Evolutionary conservation across 805 yeast genomes (phyloP), one percentile per base, ranked within the genome.

Genomic region (Komagataella phaffii): DNA sequence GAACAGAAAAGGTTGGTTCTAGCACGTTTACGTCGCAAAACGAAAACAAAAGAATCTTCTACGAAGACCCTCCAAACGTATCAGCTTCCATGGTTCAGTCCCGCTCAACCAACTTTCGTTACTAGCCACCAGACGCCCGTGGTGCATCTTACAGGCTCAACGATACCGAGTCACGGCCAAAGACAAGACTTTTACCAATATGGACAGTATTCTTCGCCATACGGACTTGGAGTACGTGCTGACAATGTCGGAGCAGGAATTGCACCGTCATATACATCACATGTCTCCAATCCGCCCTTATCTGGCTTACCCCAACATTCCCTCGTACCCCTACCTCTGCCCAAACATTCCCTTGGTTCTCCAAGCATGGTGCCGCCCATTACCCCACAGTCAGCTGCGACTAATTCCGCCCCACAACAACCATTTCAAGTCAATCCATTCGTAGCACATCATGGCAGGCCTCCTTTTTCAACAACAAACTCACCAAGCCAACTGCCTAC

Each of bases 141-240:
- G 40, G 3, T 30, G 10, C 40, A 30, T 14, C 40, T 30, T 30
- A 8, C 40, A 30, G 14, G 14, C 0, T 14, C 40, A 30, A 5
- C 40, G n/a, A 30, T 30, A 2, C 40, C 40, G 14, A 30, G 10
- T 30, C 40, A 10, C 4, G 40, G 40, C 40, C 40, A 30, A 4
- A 8, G 40, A 14, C 40, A 30, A 30, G 40, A 30, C n/a, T 30
- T 10, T 10, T 30, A 30, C 40, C 40, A 74, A 83, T 52, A 90
- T 85, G 63, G 83, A 86, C 60, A 83, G 83, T 65, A 14, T 19
- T 17, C 51, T 18, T 43, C 49, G 51, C 30, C 53, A 23, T 24
- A 53, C 47, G 45, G 46, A 53, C 36, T 3, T 53, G 14, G 49
- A 40, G 44, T 44, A 36, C 18, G 14, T 18, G 8, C 12, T 17